Base-by-base conservation (phyloP, 2,329 filamentous ascomycete species). In the Rhynchosporium agropyri region DNA sequence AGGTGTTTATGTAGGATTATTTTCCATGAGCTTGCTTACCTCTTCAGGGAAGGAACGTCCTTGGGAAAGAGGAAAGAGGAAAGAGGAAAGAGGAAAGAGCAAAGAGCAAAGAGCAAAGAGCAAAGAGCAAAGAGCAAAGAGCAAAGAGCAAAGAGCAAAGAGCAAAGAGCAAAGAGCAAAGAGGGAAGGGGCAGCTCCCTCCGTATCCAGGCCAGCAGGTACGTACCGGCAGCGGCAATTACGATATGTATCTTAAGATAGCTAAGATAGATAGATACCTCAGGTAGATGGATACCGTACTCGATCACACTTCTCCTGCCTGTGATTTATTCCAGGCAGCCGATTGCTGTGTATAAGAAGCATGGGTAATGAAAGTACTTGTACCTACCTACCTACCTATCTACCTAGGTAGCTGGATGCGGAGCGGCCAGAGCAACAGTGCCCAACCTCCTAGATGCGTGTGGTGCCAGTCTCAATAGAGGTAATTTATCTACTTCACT, bases 151-250 rank as follows among this genome's bases (percentile, higher is more conserved):
- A 53, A 38, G 42, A 58, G 26, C 7, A 20, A 20, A 20, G 20
- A 20, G 20, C 1, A 20, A 20, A 20, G 20, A 20, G 20, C 1
- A 20, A 20, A 20, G 20, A 20, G 20, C 1, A 20, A 20, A 20
- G 53, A 38, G 9, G 9, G 33, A 29, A 49, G 31, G 45, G 38
- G 50, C 43, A 29, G 56, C 45, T 50, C 38, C 46, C 58, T 61
- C 42, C 38, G 45, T 63, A 63, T 20, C 20, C 20, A 20, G 20
- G 20, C 20, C 1, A 20, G 20, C 20, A 20, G 20, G 20, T 20
- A 20, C 20, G 53, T 67, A 60, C 68, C 68, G 66, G 66, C 61
- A 66, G 59, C 58, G 33, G 33, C 33, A 36, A 63, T 62, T 64
- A 59, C 61, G 63, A 61, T 62, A 53, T 56, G 56, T 61, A 60